Conservation (phyloP, 805 yeast genomes). For the Lachancea meyersii region DNA sequence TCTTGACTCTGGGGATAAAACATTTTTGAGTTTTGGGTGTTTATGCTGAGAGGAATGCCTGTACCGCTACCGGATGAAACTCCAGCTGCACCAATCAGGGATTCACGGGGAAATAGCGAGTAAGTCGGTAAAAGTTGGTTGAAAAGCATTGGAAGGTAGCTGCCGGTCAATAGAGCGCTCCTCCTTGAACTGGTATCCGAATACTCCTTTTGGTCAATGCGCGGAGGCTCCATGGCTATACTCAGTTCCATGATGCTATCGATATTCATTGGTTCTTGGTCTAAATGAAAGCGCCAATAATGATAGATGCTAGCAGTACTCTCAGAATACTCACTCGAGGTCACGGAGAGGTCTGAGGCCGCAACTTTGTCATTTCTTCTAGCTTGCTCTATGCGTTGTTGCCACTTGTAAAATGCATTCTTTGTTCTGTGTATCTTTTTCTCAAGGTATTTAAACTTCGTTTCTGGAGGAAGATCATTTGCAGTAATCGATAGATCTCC, state of each 20-base stretch:
- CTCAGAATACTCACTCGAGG: not conserved
- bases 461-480: conserved; percentile 24
- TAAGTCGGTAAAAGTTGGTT: conserved; percentile 51
- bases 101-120: conserved; percentile 47
- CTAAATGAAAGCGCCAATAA: conserved; percentile 26
- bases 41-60: not conserved
- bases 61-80: conserved; percentile 11
- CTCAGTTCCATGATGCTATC: conserved; percentile 60
- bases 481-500: conserved; percentile 67
- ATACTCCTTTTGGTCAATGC: conserved; percentile 20
- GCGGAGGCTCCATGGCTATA: conserved; percentile 55
- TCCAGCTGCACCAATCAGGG: conserved; percentile 52
- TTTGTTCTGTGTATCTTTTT: conserved; percentile 60
- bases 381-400: conserved; percentile 48
- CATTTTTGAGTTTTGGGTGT: not conserved
- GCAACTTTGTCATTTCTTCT: conserved; percentile 24
- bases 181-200: conserved; percentile 41
- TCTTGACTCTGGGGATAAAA: not conserved
- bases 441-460: conserved; percentile 45
- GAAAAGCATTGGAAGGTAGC: conserved; percentile 59
- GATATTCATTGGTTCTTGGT: conserved; percentile 39
- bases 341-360: conserved; percentile 7
- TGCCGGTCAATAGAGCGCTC: conserved; percentile 55
- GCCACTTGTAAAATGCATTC: conserved; percentile 78
- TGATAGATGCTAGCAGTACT: conserved; percentile 17